Evolutionary conservation across 257 asterid species (phyloP), one percentile per base, ranked within the genome.

Genomic region (Rubia yunnanensis): DNA sequence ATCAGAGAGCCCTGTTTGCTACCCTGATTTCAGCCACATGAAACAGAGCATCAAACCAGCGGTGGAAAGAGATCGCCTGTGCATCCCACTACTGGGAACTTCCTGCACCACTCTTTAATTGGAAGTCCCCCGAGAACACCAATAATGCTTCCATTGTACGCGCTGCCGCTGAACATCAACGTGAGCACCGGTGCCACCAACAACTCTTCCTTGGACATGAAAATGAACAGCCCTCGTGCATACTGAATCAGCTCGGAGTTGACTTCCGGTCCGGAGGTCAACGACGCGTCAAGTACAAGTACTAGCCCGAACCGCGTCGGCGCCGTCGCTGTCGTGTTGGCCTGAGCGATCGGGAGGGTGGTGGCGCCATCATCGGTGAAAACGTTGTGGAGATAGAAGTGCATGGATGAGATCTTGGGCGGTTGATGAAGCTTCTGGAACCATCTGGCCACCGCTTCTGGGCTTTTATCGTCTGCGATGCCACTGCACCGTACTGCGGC

Each of bases 371-470:
- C 46, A 10, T 14, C 46, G 3, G 7, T 39, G 46, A 39, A 39
- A 39, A 20, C 23, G 73, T n/a, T n/a, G n/a, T n/a, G n/a, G n/a
- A n/a, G n/a, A n/a, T n/a, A n/a, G n/a, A n/a, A n/a, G n/a, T n/a
- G n/a, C n/a, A n/a, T n/a, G n/a, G n/a, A n/a, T n/a, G n/a, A n/a
- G n/a, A n/a, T n/a, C n/a, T n/a, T n/a, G n/a, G n/a, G n/a, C n/a
- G n/a, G n/a, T n/a, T n/a, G n/a, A n/a, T n/a, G n/a, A n/a, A n/a
- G n/a, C n/a, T n/a, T n/a, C n/a, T n/a, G n/a, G n/a, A n/a, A n/a
- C n/a, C n/a, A n/a, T n/a, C n/a, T n/a, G n/a, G n/a, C 74, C 0
- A 81, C 81, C n/a, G 70, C 73, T 71, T 71, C 55, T 1, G 83
- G 86, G 17, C 41, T 48, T 74, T 67, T 20, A 60, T 4, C 73